phyloP scores from a whole-genome alignment of 768 basidiomycete species.

The Epithele typhae region DNA sequence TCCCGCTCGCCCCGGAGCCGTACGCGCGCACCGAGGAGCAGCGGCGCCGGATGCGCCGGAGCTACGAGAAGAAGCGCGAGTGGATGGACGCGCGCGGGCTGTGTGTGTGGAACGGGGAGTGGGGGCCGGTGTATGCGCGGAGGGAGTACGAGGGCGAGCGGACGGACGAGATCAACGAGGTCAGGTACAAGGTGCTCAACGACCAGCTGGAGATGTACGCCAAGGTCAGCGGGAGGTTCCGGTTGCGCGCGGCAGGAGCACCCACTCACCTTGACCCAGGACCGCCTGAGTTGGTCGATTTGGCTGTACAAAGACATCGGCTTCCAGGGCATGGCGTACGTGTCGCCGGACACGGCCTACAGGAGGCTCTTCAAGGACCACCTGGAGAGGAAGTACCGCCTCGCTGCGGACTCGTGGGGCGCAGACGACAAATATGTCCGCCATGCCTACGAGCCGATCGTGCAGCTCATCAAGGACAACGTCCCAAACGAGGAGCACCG shows the following conservation, averaged over 20 bases:
- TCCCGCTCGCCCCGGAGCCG: constrained; percentile 52
- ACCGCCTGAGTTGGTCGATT: constrained; percentile 73
- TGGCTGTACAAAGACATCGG: constrained; percentile 88
- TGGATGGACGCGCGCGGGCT: constrained; percentile 69
- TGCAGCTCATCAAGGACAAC: constrained; percentile 56
- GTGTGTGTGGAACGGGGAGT: constrained; percentile 80
- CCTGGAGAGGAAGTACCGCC: constrained; percentile 72
- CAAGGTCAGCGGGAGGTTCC: constrained; percentile 33
- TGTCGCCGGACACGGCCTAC: constrained; percentile 65
- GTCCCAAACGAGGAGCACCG: constrained; percentile 42
- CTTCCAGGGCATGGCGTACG: constrained; percentile 83
- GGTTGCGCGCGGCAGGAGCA: background rate
- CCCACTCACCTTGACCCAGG: constrained; percentile 30
- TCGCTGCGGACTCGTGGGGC: constrained; percentile 78
- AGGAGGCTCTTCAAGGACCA: constrained; percentile 65
- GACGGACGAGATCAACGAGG: constrained; percentile 63
- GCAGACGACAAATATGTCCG: constrained; percentile 55
- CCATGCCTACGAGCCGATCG: constrained; percentile 59
- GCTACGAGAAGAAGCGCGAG: constrained; percentile 69
- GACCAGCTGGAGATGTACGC: constrained; percentile 75
- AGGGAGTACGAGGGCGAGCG: constrained; percentile 44
- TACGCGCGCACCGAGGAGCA: constrained; percentile 55
- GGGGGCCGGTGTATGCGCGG: constrained; percentile 78
- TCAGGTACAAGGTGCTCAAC: constrained; percentile 59
- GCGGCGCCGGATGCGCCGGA: constrained; percentile 43